Conservation (phyloP, 331 rosid genomes). For the Saraca asoca region DNA sequence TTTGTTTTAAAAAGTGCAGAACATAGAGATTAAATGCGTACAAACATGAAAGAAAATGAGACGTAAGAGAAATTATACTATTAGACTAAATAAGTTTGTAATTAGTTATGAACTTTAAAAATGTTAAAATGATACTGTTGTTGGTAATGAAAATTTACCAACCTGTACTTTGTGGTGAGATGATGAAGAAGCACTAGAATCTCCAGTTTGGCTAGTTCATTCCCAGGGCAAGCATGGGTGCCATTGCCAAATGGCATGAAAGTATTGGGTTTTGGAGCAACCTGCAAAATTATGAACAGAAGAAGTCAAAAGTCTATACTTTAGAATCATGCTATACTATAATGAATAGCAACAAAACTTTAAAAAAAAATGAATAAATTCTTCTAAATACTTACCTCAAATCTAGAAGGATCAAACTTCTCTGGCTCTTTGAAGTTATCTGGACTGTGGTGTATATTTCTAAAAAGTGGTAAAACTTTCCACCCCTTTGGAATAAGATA, state of each 20-base stretch:
- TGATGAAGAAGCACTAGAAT: conserved; percentile 78
- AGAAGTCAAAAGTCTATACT: conserved; percentile 19
- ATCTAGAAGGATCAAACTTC: conserved; percentile 85
- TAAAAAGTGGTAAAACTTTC: conserved; percentile 87
- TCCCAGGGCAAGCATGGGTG: conserved; percentile 84
- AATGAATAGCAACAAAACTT: conserved; percentile 8
- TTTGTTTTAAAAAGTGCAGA: too few species aligned
- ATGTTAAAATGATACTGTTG: not conserved
- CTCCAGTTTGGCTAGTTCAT: conserved; percentile 86
- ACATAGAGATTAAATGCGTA: too few species aligned
- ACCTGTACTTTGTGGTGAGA: conserved; percentile 89
- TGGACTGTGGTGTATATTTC: conserved; percentile 84
- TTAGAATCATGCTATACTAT: not conserved
- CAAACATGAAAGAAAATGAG: too few species aligned
- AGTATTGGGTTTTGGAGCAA: conserved; percentile 78
- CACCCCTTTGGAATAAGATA: conserved; percentile 90
- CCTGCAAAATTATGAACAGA: conserved; percentile 45
- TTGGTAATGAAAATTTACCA: conserved; percentile 31
- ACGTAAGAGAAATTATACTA: too few species aligned
- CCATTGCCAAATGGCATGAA: conserved; percentile 95
- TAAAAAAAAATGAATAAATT: conserved; percentile 19
- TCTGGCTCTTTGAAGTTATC: conserved; percentile 73
- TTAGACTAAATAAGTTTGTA: too few species aligned
- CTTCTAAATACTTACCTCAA: conserved; percentile 55
- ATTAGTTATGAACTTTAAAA: not conserved